phyloP scores from a whole-genome alignment of 2,329 filamentous ascomycete genomes.

The Ambrosiella xylebori region DNA sequence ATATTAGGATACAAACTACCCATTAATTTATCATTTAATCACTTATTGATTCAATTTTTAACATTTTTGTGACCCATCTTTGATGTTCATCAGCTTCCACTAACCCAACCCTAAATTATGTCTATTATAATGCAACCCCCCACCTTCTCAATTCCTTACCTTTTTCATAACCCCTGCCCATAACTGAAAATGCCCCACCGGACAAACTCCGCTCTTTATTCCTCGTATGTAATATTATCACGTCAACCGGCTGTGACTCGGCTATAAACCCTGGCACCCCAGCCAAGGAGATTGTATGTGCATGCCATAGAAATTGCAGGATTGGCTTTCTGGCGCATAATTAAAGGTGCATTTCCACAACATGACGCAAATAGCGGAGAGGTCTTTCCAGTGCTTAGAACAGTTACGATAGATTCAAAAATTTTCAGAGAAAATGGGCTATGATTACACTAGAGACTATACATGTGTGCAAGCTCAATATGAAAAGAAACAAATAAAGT shows the following conservation, averaged over 20 bases:
- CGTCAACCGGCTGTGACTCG: neutral
- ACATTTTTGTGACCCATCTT: too few species aligned
- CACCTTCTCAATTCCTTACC: neutral
- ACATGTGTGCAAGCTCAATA: neutral
- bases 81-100: neutral
- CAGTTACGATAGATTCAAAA: neutral
- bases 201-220: neutral
- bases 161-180: neutral
- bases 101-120: neutral
- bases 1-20: too few species aligned
- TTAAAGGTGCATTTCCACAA: too few species aligned
- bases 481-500: neutral
- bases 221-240: neutral
- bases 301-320: too few species aligned
- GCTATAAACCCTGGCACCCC: neutral
- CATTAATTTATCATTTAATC: too few species aligned
- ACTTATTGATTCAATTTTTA: too few species aligned
- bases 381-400: neutral
- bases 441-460: slow-evolving; percentile 13
- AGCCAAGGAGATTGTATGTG: too few species aligned
- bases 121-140: neutral
- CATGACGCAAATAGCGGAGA: too few species aligned
- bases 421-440: slow-evolving; percentile 2
- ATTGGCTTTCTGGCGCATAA: too few species aligned
- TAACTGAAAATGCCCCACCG: too few species aligned